phyloP scores from a whole-genome alignment of 768 basidiomycete species.

The Lanmaoa pseudosensibilis region DNA sequence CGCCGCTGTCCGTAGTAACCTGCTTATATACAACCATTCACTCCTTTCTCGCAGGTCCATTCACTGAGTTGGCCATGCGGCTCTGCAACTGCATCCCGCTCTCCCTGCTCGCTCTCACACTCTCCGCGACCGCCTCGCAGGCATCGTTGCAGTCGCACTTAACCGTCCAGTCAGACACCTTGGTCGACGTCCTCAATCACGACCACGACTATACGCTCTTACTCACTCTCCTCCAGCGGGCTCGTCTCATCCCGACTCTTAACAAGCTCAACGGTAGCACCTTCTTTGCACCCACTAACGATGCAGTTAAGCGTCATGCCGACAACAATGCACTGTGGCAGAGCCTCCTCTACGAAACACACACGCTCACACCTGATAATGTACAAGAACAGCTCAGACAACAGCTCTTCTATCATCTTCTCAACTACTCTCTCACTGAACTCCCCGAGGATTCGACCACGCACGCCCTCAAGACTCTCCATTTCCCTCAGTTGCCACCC shows the following conservation, averaged over 20 bases:
- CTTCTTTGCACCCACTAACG: conserved; percentile 94
- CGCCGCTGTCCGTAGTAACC: neutral
- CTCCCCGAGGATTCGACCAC: conserved; percentile 41
- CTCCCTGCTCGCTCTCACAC: conserved; percentile 30
- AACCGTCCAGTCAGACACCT: conserved; percentile 46
- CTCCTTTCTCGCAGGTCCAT: conserved; percentile 1
- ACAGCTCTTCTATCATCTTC: conserved; percentile 89
- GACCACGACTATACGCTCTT: conserved; percentile 80
- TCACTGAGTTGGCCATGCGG: conserved; percentile 32
- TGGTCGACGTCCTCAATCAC: conserved; percentile 74
- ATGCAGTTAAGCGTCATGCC: conserved; percentile 66
- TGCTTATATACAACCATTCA: conserved; percentile 8
- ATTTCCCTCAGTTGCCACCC: conserved; percentile 62
- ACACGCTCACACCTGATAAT: conserved; percentile 62
- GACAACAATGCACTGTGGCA: conserved; percentile 34
- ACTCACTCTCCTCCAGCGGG: conserved; percentile 73
- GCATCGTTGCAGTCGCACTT: conserved; percentile 24
- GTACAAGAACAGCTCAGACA: conserved; percentile 82
- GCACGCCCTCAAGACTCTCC: conserved; percentile 57
- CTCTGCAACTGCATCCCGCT: conserved; percentile 36
- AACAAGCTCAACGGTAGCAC: conserved; percentile 83
- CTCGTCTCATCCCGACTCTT: conserved; percentile 88
- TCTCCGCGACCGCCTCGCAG: conserved; percentile 22
- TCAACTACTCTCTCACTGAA: conserved; percentile 71
- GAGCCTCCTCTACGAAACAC: conserved; percentile 27